Percentiles rank a stretch among this genome's conserved stretches.
Evolutionary conservation across 1,284 basidiomycete species (phyloP).

Genomic region (Pseudozyma tsukubaensis): DNA sequence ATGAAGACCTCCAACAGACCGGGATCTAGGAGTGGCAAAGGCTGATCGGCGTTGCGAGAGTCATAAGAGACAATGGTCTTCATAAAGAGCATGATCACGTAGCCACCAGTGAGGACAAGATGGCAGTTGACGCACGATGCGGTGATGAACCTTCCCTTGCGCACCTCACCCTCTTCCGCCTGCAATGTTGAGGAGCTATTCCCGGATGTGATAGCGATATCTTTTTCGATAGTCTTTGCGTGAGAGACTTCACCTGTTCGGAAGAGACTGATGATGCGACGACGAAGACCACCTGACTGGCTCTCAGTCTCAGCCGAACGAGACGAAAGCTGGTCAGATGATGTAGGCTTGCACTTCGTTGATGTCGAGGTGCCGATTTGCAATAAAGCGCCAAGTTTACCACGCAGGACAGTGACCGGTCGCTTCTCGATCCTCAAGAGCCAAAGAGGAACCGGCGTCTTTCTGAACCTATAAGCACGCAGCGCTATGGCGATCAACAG

Average conservation of each 20-base stretch:
- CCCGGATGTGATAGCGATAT: not conserved
- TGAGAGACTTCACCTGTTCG: not conserved
- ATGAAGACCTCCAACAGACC: slow-evolving; percentile 13
- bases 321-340: no score
- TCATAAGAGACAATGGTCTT: slow-evolving; percentile 2
- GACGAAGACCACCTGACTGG: not conserved
- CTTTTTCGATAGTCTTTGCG: not conserved
- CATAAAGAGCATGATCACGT: slow-evolving; percentile 18
- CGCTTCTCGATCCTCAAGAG: slow-evolving; percentile 23
- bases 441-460: slow-evolving; percentile 27
- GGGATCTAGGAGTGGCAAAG: slow-evolving; percentile 11
- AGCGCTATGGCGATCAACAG: slow-evolving; percentile 21
- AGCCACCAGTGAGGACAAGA: slow-evolving; percentile 17
- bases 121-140: slow-evolving; percentile 41
- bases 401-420: slow-evolving; percentile 4
- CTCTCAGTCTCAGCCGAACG: not conserved
- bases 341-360: no score
- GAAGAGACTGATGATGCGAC: not conserved
- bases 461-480: slow-evolving; percentile 15
- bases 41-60: not conserved
- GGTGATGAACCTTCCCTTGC: slow-evolving; percentile 27
- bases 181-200: not conserved
- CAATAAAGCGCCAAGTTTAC: not conserved
- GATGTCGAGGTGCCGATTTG: not conserved
- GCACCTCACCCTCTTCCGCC: not conserved